phyloP scores from a whole-genome alignment of 2,329 filamentous ascomycete species.

The Ascochyta koolunga region DNA sequence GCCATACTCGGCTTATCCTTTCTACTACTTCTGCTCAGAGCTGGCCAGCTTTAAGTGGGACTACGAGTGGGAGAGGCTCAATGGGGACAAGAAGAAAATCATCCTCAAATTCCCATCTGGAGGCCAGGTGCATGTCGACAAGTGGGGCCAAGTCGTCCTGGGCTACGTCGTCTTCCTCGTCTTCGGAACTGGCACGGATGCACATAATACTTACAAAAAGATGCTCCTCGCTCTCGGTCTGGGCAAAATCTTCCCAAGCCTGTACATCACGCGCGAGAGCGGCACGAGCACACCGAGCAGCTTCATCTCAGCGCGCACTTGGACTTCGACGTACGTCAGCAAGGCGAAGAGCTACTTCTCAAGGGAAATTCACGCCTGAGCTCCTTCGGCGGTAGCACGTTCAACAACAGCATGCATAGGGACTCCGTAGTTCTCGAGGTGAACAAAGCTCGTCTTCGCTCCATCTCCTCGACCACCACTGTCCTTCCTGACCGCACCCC shows the following conservation, averaged over 20 bases:
- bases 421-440: conserved; percentile 17
- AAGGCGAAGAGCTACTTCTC: conserved; percentile 36
- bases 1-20: conserved; percentile 54
- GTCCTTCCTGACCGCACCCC: not conserved
- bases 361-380: conserved; percentile 8
- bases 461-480: conserved; percentile 17
- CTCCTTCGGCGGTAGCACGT: conserved; percentile 23
- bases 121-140: conserved; percentile 58
- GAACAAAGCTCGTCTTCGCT: conserved; percentile 5
- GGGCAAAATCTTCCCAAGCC: conserved; percentile 39
- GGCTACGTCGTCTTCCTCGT: conserved; percentile 66
- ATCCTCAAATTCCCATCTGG: conserved; percentile 56
- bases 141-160: conserved; percentile 62
- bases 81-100: conserved; percentile 57
- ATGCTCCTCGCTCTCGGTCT: conserved; percentile 32
- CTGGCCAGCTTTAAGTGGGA: conserved; percentile 38
- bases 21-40: conserved; percentile 54
- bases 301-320: conserved; percentile 23
- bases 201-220: conserved; percentile 45
- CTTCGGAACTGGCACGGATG: conserved; percentile 69
- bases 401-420: conserved; percentile 13
- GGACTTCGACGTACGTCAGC: conserved; percentile 23
- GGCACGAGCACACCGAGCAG: conserved; percentile 21
- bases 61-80: conserved; percentile 61
- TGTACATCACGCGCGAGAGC: conserved; percentile 29